These are phyloP conservation scores for Russula vinacea DNA, from an alignment of 768 basidiomycete genomes.

Conservation along the genomic window DNA sequence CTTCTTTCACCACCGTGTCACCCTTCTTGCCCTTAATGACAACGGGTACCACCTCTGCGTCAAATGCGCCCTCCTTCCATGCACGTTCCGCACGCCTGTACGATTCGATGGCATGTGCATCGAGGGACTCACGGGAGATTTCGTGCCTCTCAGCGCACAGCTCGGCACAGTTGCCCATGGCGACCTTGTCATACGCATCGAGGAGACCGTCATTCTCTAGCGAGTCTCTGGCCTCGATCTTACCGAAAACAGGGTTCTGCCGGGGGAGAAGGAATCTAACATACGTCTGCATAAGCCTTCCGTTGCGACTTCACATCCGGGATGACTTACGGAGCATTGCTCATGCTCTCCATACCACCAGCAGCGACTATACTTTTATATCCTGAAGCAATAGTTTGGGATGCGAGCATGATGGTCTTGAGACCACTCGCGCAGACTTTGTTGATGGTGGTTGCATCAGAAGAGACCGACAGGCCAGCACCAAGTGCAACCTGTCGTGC, in stretches of 20 bases:
- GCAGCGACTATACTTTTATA: constrained; percentile 84
- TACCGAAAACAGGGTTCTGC: constrained; percentile 80
- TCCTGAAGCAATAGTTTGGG: constrained; percentile 86
- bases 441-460: constrained; percentile 98
- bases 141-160: constrained; percentile 72
- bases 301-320: constrained; percentile 13
- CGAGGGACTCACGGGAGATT: constrained; percentile 85
- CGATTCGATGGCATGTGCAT: constrained; percentile 89
- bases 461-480: constrained; percentile 76
- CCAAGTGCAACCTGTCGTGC: constrained; percentile 94
- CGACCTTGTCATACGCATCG: constrained; percentile 96
- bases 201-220: constrained; percentile 90
- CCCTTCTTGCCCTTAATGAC: constrained; percentile 94
- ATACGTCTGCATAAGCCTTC: constrained; percentile 13
- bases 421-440: constrained; percentile 99
- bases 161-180: constrained; percentile 98
- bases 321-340: constrained; percentile 85
- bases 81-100: constrained; percentile 91
- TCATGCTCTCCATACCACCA: constrained; percentile 99
- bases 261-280: constrained; percentile 80
- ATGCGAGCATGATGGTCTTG: constrained; percentile 92
- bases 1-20: constrained; percentile 83
- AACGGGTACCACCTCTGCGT: constrained; percentile 84
- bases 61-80: constrained; percentile 83
- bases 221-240: constrained; percentile 83